Evolutionary conservation across 139 green algal genomes (phyloP).

Genomic region (Micractinium conductrix): DNA sequence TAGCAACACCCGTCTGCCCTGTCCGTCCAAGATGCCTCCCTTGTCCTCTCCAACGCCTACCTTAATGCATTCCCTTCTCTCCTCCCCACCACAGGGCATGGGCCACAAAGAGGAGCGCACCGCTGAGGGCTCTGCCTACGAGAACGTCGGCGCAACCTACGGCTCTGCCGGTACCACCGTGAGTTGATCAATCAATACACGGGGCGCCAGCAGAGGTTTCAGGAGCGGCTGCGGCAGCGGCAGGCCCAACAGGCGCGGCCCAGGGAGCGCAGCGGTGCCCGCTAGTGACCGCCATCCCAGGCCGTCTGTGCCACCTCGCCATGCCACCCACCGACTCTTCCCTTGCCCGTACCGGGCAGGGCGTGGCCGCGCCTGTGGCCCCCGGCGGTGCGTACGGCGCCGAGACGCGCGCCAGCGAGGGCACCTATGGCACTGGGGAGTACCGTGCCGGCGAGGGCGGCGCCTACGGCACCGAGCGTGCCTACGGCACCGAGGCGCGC

Average conservation of each 20-base stretch:
- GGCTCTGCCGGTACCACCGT: background rate
- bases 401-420: no score
- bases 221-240: background rate
- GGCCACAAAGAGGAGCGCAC: background rate
- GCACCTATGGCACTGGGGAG: background rate
- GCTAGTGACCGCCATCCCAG: background rate
- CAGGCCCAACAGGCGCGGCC: background rate
- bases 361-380: background rate
- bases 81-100: no score
- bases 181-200: background rate
- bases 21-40: constrained; percentile 11
- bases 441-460: background rate
- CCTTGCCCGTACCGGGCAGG: background rate
- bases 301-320: background rate
- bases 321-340: background rate
- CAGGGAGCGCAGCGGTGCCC: no score
- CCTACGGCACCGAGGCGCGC: constrained; percentile 6
- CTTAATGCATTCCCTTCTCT: no score
- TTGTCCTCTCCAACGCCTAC: no score
- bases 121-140: background rate
- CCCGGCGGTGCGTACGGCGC: background rate
- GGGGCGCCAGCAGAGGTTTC: background rate
- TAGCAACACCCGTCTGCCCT: background rate
- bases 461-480: background rate
- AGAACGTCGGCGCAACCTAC: background rate